Percentiles rank a stretch among this genome's conserved stretches.
Evolutionary conservation across 495 filamentous ascomycete genomes (phyloP).

Genomic region (Daldinia vernicosa): DNA sequence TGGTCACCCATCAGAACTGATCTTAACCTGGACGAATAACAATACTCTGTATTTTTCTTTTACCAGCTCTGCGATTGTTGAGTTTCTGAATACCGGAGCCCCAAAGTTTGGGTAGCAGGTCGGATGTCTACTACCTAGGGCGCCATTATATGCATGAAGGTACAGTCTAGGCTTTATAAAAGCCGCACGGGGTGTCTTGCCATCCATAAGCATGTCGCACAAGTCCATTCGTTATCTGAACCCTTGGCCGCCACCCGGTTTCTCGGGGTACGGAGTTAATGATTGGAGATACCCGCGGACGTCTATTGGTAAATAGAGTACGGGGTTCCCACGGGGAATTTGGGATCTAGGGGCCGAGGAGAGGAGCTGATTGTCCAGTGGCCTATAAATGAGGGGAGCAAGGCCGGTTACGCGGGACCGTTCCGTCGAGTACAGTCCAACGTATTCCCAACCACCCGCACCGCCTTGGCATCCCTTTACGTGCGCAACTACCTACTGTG

Average conservation of each 20-base stretch:
- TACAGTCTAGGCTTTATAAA: constrained; percentile 34
- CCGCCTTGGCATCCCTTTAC: constrained; percentile 29
- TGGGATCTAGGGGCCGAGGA: constrained; percentile 12
- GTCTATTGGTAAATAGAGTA: constrained; percentile 21
- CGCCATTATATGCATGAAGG: constrained; percentile 28
- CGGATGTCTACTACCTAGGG: background rate
- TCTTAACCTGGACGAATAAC: background rate
- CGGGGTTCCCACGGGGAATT: constrained; percentile 32
- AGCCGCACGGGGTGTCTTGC: constrained; percentile 35
- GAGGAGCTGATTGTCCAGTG: background rate
- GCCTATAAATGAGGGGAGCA: background rate
- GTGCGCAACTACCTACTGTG: constrained; percentile 32
- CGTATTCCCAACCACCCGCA: constrained; percentile 4
- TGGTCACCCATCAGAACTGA: constrained; percentile 36
- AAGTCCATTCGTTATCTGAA: constrained; percentile 30
- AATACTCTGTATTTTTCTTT: constrained; percentile 1
- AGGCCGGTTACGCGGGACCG: constrained; percentile 26
- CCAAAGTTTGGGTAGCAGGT: constrained; percentile 10
- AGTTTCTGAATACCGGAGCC: constrained; percentile 4
- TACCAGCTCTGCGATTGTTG: constrained; percentile 1
- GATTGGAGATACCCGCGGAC: background rate
- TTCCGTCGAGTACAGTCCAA: constrained; percentile 24
- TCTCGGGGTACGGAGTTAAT: constrained; percentile 41
- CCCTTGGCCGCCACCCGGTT: constrained; percentile 7
- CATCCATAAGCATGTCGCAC: constrained; percentile 28